A percentile compares a stretch with the other conserved stretches of the same genome.
These are phyloP conservation scores for Coemansia sp. DNA, from an alignment of 192 early-diverging fungal species.

Conservation along the genomic window DNA sequence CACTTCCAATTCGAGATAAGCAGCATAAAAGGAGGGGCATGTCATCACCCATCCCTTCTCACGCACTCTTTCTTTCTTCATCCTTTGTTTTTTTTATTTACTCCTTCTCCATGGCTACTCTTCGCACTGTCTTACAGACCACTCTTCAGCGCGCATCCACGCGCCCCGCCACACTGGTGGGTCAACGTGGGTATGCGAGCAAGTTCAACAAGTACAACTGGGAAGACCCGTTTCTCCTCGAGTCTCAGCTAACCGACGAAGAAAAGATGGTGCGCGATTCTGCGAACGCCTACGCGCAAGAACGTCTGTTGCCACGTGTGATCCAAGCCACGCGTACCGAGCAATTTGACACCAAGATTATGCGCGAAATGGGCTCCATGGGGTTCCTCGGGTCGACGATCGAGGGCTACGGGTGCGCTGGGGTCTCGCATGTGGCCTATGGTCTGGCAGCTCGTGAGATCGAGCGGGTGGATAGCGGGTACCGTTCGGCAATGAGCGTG, in stretches of 20 bases:
- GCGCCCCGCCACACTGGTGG: not conserved
- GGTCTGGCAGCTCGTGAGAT: constrained; percentile 96
- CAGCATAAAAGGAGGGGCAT: not conserved
- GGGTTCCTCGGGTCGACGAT: constrained; percentile 94
- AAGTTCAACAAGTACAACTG: constrained; percentile 75
- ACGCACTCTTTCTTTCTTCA: not conserved
- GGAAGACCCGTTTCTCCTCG: constrained; percentile 83
- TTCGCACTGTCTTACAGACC: not conserved
- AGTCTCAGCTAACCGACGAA: constrained; percentile 86
- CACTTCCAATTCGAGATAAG: not conserved
- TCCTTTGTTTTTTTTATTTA: not conserved
- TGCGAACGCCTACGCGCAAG: constrained; percentile 84
- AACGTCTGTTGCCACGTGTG: constrained; percentile 82
- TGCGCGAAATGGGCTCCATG: constrained; percentile 90
- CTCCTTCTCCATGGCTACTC: not conserved
- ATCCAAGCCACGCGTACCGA: constrained; percentile 84
- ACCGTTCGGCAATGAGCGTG: constrained; percentile 96
- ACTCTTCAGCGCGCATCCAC: not conserved
- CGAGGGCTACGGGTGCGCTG: constrained; percentile 94
- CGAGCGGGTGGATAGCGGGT: constrained; percentile 94
- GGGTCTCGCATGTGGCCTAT: constrained; percentile 95
- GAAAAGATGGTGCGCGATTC: constrained; percentile 82
- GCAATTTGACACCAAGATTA: constrained; percentile 85
- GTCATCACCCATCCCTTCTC: not conserved
- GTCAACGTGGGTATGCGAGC: constrained; percentile 30